Conservation (phyloP, 164 flowering plant genomes). For the Cinnamomum micranthum region DNA sequence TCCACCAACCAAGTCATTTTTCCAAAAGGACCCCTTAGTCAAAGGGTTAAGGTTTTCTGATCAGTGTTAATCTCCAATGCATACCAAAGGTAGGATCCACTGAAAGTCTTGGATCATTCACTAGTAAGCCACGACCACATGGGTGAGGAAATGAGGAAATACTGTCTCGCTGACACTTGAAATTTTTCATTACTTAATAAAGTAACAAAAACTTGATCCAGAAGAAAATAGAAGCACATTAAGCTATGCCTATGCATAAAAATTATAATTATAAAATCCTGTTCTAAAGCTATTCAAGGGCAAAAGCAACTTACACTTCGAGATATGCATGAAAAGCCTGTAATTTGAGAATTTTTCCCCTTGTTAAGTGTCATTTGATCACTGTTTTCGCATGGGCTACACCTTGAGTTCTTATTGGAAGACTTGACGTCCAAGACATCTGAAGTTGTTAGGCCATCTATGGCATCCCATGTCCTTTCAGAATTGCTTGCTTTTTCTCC, state of each 20-base stretch:
- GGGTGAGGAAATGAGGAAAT: not conserved
- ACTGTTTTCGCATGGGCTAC: conserved; percentile 26
- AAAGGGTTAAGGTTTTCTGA: not conserved
- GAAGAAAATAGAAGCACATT: not conserved
- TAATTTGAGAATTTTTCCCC: not conserved
- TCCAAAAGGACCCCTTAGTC: not conserved
- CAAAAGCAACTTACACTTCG: not conserved
- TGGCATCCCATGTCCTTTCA: conserved; percentile 14
- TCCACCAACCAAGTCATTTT: not conserved
- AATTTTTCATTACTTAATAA: not conserved
- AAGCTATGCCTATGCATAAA: not conserved
- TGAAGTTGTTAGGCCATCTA: conserved; percentile 8
- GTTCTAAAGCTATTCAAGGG: not conserved
- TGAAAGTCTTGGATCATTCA: not conserved
- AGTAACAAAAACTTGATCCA: not conserved
- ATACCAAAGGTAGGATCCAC: not conserved
- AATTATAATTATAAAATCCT: not conserved
- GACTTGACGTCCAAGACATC: conserved; percentile 10
- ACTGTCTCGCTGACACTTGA: not conserved
- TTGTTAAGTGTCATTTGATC: conserved; percentile 1
- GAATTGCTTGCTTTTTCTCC: conserved; percentile 29
- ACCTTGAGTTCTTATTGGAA: conserved; percentile 15
- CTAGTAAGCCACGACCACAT: not conserved
- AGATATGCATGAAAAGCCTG: conserved; percentile 1
- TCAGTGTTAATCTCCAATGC: no score